Percentiles rank a stretch among this genome's conserved stretches.
Evolutionary conservation across 148 eudicot genomes (phyloP).

Genomic region (Rhododendron henanense): DNA sequence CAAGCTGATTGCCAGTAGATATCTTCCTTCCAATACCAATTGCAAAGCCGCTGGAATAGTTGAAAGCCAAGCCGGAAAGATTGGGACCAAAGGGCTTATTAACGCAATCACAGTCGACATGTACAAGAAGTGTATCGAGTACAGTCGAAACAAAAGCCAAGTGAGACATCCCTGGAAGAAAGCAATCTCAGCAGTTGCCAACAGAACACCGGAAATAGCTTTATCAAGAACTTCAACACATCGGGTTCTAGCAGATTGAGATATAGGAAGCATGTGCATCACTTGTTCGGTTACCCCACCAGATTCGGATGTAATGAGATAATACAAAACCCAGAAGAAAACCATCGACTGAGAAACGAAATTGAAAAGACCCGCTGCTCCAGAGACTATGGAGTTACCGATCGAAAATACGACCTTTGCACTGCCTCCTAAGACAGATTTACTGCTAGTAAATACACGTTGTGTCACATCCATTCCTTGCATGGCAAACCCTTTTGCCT

Average conservation of each 20-base stretch:
- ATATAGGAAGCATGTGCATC: slow-evolving; percentile 72
- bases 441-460: neutral
- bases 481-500: slow-evolving; percentile 2
- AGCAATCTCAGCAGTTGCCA: slow-evolving; percentile 81
- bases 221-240: slow-evolving; percentile 89
- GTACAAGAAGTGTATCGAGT: slow-evolving; percentile 77
- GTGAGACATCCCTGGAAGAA: slow-evolving; percentile 91
- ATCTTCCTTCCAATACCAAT: slow-evolving; percentile 70
- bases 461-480: slow-evolving; percentile 4
- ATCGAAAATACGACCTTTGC: slow-evolving; percentile 61
- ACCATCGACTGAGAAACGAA: slow-evolving; percentile 81
- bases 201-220: slow-evolving; percentile 73
- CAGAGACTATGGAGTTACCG: slow-evolving; percentile 63
- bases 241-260: slow-evolving; percentile 54
- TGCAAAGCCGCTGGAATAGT: slow-evolving; percentile 77
- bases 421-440: slow-evolving; percentile 51
- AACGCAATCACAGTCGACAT: slow-evolving; percentile 84
- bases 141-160: slow-evolving; percentile 86
- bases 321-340: slow-evolving; percentile 91
- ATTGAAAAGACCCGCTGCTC: slow-evolving; percentile 79
- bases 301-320: slow-evolving; percentile 84
- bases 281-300: slow-evolving; percentile 93
- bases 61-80: slow-evolving; percentile 69
- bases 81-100: slow-evolving; percentile 71
- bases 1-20: slow-evolving; percentile 51